Percentiles rank a stretch among this genome's conserved stretches.
Conservation (phyloP, 1,139 yeast species). For the Candida neerlandica region DNA sequence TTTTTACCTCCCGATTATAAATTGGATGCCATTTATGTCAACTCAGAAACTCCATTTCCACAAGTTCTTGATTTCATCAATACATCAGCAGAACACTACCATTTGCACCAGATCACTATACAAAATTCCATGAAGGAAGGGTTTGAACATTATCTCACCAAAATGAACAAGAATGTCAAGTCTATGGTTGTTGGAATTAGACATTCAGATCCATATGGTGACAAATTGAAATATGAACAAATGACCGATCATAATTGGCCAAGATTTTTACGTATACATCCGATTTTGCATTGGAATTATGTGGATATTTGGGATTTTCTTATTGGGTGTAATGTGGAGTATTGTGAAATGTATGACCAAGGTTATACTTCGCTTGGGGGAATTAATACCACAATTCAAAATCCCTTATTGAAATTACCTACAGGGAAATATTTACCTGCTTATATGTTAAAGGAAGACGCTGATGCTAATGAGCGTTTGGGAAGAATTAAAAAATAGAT, state of each 20-base stretch:
- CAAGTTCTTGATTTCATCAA: constrained; percentile 55
- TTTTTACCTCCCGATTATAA: constrained; percentile 34
- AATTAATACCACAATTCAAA: constrained; percentile 59
- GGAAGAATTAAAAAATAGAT: constrained; percentile 27
- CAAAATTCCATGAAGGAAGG: constrained; percentile 63
- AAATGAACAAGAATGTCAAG: constrained; percentile 47
- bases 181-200: constrained; percentile 83
- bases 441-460: constrained; percentile 59
- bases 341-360: constrained; percentile 69
- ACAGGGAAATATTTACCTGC: constrained; percentile 57
- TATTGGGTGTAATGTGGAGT: constrained; percentile 50
- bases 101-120: constrained; percentile 48
- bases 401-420: constrained; percentile 54
- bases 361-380: constrained; percentile 91
- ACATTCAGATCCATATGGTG: constrained; percentile 77
- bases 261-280: constrained; percentile 73
- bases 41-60: constrained; percentile 66
- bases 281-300: constrained; percentile 81
- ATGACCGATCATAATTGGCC: constrained; percentile 89
- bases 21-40: constrained; percentile 66
- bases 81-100: constrained; percentile 43
- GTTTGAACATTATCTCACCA: constrained; percentile 55
- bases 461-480: constrained; percentile 55
- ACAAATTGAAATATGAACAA: constrained; percentile 54
- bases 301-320: constrained; percentile 76